phyloP scores from a whole-genome alignment of 768 basidiomycete genomes.

The Galerina marginata region DNA sequence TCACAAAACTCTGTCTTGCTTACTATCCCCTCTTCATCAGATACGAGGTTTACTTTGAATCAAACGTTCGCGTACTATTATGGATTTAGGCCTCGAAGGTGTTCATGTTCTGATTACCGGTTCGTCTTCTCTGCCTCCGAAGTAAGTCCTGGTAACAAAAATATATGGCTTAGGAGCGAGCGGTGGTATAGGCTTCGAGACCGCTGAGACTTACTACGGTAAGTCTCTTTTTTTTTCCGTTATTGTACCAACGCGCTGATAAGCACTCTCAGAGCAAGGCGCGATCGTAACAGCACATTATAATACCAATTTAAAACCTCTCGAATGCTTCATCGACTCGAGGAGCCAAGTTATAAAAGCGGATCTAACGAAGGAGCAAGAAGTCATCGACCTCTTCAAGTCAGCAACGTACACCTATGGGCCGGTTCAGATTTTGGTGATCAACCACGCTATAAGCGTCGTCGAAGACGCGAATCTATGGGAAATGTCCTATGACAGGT shows the following conservation, averaged over 20 bases:
- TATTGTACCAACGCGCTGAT: background rate
- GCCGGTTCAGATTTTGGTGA: slow-evolving; percentile 59
- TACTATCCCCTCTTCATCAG: background rate
- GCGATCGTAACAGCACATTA: slow-evolving; percentile 78
- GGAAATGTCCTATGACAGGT: slow-evolving; percentile 64
- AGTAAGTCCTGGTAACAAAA: too few species aligned
- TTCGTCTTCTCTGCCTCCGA: slow-evolving; percentile 24
- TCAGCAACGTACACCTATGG: slow-evolving; percentile 45
- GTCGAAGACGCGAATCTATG: slow-evolving; percentile 52
- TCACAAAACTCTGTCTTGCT: background rate
- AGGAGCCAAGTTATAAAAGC: slow-evolving; percentile 52
- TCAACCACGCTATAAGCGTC: slow-evolving; percentile 67
- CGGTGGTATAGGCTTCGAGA: slow-evolving; percentile 77
- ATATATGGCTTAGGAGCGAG: slow-evolving; percentile 57
- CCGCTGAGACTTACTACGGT: slow-evolving; percentile 62
- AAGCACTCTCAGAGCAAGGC: slow-evolving; percentile 58
- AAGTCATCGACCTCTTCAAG: slow-evolving; percentile 57
- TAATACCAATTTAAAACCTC: slow-evolving; percentile 55
- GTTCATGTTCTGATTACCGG: slow-evolving; percentile 77
- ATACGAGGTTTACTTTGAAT: background rate
- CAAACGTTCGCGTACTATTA: slow-evolving; percentile 10
- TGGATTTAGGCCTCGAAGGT: slow-evolving; percentile 61
- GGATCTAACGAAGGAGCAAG: slow-evolving; percentile 61
- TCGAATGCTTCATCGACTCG: slow-evolving; percentile 42
- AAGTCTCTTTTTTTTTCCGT: slow-evolving; percentile 19